Evolutionary conservation across 176 grass and related monocot species (phyloP).

Genomic region (Cymbopogon citratus): DNA sequence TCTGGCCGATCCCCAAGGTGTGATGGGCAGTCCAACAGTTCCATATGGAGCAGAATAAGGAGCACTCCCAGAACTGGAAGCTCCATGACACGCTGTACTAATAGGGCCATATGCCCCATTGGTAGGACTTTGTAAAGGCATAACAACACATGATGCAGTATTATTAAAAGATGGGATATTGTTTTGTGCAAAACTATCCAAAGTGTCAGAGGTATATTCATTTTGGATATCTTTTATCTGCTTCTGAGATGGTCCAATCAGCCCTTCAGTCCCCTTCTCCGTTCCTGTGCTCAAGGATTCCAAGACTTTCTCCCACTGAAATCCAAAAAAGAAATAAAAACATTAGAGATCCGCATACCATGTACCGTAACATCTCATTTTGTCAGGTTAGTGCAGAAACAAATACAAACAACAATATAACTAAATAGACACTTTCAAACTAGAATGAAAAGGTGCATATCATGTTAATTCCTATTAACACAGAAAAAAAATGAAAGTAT

Average conservation of each 20-base stretch:
- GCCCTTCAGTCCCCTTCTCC: slow-evolving; percentile 16
- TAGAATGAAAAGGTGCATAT: background rate
- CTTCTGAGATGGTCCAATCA: slow-evolving; percentile 39
- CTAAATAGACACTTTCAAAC: background rate
- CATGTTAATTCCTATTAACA: background rate
- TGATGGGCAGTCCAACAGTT: background rate
- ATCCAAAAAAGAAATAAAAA: slow-evolving; percentile 30
- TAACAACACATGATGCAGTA: slow-evolving; percentile 72
- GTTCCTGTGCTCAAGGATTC: slow-evolving; percentile 40
- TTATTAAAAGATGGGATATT: slow-evolving; percentile 55
- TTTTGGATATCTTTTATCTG: slow-evolving; percentile 86
- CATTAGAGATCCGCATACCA: background rate
- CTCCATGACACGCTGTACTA: slow-evolving; percentile 45
- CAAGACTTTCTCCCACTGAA: slow-evolving; percentile 85
- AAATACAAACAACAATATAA: background rate
- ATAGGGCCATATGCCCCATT: slow-evolving; percentile 47
- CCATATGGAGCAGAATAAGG: slow-evolving; percentile 36
- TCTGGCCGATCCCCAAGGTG: background rate
- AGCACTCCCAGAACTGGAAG: slow-evolving; percentile 31
- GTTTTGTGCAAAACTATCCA: slow-evolving; percentile 62
- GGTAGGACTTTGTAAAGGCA: slow-evolving; percentile 98
- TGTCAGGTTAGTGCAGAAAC: background rate
- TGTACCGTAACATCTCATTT: slow-evolving; percentile 16
- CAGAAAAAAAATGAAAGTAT: background rate
- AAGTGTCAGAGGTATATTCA: slow-evolving; percentile 59